Evolutionary conservation across 169 alveolate species (phyloP).

Genomic region (Plasmodium vivax): DNA sequence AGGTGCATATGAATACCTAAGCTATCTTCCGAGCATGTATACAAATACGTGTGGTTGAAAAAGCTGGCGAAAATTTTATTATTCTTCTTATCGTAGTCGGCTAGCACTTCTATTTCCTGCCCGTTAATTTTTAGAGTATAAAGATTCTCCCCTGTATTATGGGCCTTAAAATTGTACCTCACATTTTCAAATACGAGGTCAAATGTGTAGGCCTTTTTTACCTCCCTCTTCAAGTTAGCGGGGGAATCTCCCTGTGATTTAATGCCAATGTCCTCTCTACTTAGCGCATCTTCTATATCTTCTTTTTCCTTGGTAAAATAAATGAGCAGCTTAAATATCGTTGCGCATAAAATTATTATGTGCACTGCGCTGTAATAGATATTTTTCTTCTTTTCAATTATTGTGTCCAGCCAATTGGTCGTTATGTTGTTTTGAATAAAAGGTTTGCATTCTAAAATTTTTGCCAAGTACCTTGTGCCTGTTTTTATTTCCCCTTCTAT

Average conservation of each 20-base stretch:
- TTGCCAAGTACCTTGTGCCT: slow-evolving; percentile 80
- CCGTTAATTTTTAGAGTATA: slow-evolving; percentile 43
- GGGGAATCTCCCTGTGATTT: background rate
- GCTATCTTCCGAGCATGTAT: slow-evolving; percentile 54
- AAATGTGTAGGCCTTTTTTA: slow-evolving; percentile 21
- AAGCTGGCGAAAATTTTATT: slow-evolving; percentile 56
- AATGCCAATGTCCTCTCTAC: slow-evolving; percentile 64
- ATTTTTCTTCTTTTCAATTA: slow-evolving; percentile 46
- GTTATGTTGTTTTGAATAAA: slow-evolving; percentile 77
- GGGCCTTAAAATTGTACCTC: slow-evolving; percentile 34
- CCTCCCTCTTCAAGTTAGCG: background rate
- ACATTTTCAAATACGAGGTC: slow-evolving; percentile 59
- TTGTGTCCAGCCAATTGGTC: slow-evolving; percentile 70
- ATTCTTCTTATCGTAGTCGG: slow-evolving; percentile 57
- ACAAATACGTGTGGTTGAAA: slow-evolving; percentile 56
- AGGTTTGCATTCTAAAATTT: slow-evolving; percentile 82
- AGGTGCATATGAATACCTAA: slow-evolving; percentile 68
- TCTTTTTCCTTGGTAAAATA: slow-evolving; percentile 64
- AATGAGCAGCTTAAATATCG: slow-evolving; percentile 35
- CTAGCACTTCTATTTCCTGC: slow-evolving; percentile 59
- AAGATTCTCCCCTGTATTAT: slow-evolving; percentile 68
- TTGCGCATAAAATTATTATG: slow-evolving; percentile 65
- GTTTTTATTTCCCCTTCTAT: slow-evolving; percentile 87
- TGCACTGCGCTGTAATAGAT: slow-evolving; percentile 37
- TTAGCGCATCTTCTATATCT: slow-evolving; percentile 9